Conservation (phyloP, 176 grass and related monocot genomes). For the Olyra latifolia region DNA sequence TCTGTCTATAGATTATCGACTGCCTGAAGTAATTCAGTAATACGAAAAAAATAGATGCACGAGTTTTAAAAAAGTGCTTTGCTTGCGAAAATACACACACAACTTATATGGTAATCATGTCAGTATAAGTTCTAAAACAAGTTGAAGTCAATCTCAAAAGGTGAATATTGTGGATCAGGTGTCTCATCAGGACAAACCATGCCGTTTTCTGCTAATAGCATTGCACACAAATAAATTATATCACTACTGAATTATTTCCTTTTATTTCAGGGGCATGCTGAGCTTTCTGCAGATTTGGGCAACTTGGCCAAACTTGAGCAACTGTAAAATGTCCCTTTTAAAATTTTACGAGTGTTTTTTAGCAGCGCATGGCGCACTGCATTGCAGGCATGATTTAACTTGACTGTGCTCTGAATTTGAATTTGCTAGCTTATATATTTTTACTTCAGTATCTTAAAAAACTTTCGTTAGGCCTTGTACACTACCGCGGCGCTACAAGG, state of each 20-base stretch:
- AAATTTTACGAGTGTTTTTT: too few species aligned
- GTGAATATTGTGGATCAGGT: background rate
- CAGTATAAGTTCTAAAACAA: background rate
- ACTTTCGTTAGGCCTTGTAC: too few species aligned
- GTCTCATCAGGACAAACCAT: background rate
- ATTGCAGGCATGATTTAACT: too few species aligned
- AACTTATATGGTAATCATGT: background rate
- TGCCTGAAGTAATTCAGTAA: background rate
- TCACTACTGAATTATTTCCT: background rate
- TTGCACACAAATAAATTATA: background rate
- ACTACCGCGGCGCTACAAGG: too few species aligned
- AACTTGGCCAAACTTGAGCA: too few species aligned
- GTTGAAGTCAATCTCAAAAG: background rate
- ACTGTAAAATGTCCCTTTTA: too few species aligned
- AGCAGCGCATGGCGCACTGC: too few species aligned
- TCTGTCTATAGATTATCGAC: background rate
- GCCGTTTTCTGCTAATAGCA: background rate
- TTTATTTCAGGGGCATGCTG: constrained; percentile 29
- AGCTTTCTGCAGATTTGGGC: too few species aligned
- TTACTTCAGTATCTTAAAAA: too few species aligned
- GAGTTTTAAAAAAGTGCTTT: background rate
- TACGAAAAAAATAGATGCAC: background rate
- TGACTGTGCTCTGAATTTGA: too few species aligned
- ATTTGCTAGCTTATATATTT: too few species aligned
- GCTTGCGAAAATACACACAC: too few species aligned